Conservation (phyloP, 257 asterid species). For the Solanum bulbocastanum region DNA sequence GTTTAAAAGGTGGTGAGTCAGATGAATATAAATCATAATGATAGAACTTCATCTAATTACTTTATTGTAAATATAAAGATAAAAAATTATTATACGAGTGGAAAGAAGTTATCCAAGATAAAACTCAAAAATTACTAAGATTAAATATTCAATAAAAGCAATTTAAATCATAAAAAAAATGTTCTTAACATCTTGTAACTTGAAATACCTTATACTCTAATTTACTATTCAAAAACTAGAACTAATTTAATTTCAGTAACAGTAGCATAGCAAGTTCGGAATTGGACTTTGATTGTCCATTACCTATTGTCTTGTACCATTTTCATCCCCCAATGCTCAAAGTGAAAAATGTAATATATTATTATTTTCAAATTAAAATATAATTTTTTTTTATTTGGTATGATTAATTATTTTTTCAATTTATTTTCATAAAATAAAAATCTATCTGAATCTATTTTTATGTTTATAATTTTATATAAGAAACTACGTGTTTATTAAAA, state of each 20-base stretch:
- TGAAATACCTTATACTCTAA: neutral
- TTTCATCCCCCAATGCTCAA: neutral
- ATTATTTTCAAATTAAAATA: too few species aligned
- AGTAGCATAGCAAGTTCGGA: neutral
- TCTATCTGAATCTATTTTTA: neutral
- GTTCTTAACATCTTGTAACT: neutral
- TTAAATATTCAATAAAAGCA: neutral
- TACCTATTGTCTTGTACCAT: neutral
- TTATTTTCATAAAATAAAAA: too few species aligned
- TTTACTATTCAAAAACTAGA: too few species aligned
- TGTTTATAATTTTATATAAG: neutral
- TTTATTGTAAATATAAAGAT: neutral
- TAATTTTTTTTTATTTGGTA: too few species aligned
- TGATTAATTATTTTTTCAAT: neutral
- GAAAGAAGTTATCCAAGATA: neutral
- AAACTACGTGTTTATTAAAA: too few species aligned
- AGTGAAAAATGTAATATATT: neutral
- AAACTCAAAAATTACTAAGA: neutral
- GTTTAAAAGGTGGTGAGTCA: neutral
- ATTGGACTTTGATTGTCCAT: neutral
- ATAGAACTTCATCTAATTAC: neutral
- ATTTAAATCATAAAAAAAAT: neutral
- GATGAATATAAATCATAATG: neutral
- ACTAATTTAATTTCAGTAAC: too few species aligned
- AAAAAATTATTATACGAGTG: neutral